These are phyloP conservation scores for Yarrowia divulgata DNA, from an alignment of 805 yeast genomes.

Conservation along the genomic window DNA sequence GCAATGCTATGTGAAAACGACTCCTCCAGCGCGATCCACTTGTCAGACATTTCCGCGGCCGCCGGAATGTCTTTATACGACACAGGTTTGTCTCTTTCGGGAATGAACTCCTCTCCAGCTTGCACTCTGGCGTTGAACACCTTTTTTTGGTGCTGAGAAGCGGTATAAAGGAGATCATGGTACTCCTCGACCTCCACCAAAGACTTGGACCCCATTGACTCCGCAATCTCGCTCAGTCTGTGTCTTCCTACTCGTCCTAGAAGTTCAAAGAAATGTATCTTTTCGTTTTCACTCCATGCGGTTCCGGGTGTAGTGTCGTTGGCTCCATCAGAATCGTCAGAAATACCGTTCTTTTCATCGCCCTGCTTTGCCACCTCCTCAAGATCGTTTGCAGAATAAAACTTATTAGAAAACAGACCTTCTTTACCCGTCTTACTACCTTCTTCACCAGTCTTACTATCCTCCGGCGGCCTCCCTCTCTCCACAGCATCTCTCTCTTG, in stretches of 20 bases:
- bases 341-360: neutral
- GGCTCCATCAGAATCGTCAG: no score
- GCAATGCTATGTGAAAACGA: neutral
- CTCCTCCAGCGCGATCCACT: conserved; percentile 44
- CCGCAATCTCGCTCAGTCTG: conserved; percentile 43
- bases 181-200: conserved; percentile 45
- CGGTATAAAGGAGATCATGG: conserved; percentile 42
- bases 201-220: conserved; percentile 43
- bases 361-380: neutral
- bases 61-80: conserved; percentile 43
- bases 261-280: conserved; percentile 43
- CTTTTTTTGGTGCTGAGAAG: conserved; percentile 26
- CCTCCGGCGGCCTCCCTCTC: neutral
- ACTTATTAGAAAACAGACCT: neutral
- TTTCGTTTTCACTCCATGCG: conserved; percentile 40
- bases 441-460: neutral
- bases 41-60: conserved; percentile 45
- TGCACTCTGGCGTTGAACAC: neutral
- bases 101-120: conserved; percentile 1
- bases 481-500: neutral
- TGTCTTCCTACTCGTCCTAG: conserved; percentile 46
- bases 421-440: neutral
- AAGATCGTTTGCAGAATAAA: neutral
- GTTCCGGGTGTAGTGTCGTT: neutral
- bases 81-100: conserved; percentile 1